These are phyloP conservation scores for Leccinum fallax DNA, from an alignment of 1,284 basidiomycete species.

Conservation along the genomic window DNA sequence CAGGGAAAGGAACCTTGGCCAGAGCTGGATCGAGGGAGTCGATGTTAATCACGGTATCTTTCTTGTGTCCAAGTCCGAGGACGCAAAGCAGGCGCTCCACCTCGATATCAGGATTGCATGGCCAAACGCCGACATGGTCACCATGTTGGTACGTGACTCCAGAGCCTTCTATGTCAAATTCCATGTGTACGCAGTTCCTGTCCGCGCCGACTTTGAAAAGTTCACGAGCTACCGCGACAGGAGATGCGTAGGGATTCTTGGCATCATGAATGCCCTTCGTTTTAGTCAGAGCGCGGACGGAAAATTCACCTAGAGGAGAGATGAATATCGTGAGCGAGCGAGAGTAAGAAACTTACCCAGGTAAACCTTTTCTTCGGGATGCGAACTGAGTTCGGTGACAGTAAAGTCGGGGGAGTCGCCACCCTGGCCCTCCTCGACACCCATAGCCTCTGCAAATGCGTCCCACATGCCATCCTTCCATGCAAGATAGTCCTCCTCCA, in stretches of 20 bases:
- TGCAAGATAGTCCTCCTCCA: conserved; percentile 99
- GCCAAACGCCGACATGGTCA: conserved; percentile 98
- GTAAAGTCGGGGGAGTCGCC: conserved; percentile 95
- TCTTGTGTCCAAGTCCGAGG: conserved; percentile 81
- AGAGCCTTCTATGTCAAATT: conserved; percentile 93
- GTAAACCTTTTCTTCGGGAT: conserved; percentile 85
- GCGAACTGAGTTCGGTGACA: conserved; percentile 79
- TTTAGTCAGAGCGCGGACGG: conserved; percentile 85
- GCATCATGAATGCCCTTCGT: conserved; percentile 95
- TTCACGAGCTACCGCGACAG: conserved; percentile 78
- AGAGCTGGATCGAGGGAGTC: conserved; percentile 96
- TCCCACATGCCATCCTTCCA: conserved; percentile 99
- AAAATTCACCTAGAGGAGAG: conserved; percentile 69
- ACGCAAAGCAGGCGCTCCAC: conserved; percentile 87
- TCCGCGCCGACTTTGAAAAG: conserved; percentile 78
- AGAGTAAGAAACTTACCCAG: conserved; percentile 58
- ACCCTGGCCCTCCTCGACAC: conserved; percentile 94
- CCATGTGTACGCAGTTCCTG: conserved; percentile 94
- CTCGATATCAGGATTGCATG: conserved; percentile 90
- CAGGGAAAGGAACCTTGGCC: conserved; percentile 98
- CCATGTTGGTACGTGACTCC: conserved; percentile 99
- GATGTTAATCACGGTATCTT: conserved; percentile 84
- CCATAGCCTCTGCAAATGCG: conserved; percentile 77
- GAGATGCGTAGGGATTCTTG: conserved; percentile 95
- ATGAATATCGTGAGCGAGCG: conserved; percentile 4